Evolutionary conservation across 495 filamentous ascomycete species (phyloP).

Genomic region (Neurospora pannonica): DNA sequence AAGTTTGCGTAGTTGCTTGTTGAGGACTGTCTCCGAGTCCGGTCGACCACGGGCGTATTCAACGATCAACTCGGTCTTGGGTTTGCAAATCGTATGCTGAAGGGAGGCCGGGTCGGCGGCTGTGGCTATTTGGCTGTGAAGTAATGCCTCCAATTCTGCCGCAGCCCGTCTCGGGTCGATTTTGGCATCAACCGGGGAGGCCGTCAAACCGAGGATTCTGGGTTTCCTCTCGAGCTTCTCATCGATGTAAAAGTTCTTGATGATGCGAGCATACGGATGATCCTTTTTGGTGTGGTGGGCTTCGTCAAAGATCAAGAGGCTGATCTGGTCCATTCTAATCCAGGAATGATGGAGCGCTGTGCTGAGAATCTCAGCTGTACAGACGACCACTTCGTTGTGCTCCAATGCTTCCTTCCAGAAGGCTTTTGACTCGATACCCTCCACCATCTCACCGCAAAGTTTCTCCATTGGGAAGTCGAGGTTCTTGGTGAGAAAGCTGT

Average conservation of each 20-base stretch:
- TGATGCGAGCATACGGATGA: slow-evolving; percentile 85
- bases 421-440: slow-evolving; percentile 47
- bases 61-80: slow-evolving; percentile 48
- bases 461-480: slow-evolving; percentile 71
- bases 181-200: slow-evolving; percentile 86
- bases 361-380: slow-evolving; percentile 80
- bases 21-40: slow-evolving; percentile 56
- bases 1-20: slow-evolving; percentile 41
- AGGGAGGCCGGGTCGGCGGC: slow-evolving; percentile 56
- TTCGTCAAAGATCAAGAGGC: slow-evolving; percentile 90
- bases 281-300: slow-evolving; percentile 95
- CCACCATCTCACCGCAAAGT: slow-evolving; percentile 58
- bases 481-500: slow-evolving; percentile 72
- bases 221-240: slow-evolving; percentile 43
- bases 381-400: slow-evolving; percentile 81
- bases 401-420: slow-evolving; percentile 60
- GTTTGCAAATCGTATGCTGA: slow-evolving; percentile 47
- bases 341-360: slow-evolving; percentile 73
- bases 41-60: slow-evolving; percentile 42
- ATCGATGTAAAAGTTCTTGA: slow-evolving; percentile 71
- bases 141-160: slow-evolving; percentile 64
- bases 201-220: slow-evolving; percentile 93
- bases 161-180: slow-evolving; percentile 61
- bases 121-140: slow-evolving; percentile 78
- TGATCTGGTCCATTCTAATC: slow-evolving; percentile 75